These are phyloP conservation scores for Boletus reticuloceps DNA, from an alignment of 768 basidiomycete species.

Conservation along the genomic window DNA sequence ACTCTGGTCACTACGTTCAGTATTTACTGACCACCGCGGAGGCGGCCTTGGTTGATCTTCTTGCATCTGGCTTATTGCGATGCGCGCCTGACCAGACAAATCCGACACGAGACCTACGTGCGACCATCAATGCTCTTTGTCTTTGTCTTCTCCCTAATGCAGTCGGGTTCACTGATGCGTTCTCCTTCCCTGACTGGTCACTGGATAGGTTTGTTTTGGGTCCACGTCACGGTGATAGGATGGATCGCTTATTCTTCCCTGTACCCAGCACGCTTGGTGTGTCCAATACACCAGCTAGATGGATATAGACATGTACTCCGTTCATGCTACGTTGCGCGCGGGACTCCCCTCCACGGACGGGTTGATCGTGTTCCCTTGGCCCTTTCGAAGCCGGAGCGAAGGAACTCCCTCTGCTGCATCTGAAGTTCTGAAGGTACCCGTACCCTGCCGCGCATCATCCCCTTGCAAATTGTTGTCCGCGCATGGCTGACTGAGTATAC, in stretches of 20 bases:
- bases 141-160: constrained; percentile 56
- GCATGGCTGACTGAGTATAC: neutral
- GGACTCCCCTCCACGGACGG: constrained; percentile 25
- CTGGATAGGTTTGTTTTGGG: constrained; percentile 51
- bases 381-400: constrained; percentile 15
- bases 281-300: constrained; percentile 32
- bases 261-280: constrained; percentile 56
- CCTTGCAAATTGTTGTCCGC: neutral
- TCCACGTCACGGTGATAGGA: neutral
- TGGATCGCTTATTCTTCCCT: neutral
- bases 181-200: constrained; percentile 75
- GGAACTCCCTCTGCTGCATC: constrained; percentile 8
- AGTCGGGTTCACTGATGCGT: constrained; percentile 68
- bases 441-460: constrained; percentile 7
- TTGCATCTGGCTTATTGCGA: constrained; percentile 51
- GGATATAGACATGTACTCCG: neutral
- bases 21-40: constrained; percentile 59
- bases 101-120: constrained; percentile 46
- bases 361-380: constrained; percentile 13
- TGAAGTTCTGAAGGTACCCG: constrained; percentile 1
- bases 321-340: constrained; percentile 1
- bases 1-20: constrained; percentile 32
- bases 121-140: constrained; percentile 49
- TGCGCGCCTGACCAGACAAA: constrained; percentile 30
- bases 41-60: constrained; percentile 52